Evolutionary conservation across 163 green algal species (phyloP).

Genomic region (Picocystis sp.): DNA sequence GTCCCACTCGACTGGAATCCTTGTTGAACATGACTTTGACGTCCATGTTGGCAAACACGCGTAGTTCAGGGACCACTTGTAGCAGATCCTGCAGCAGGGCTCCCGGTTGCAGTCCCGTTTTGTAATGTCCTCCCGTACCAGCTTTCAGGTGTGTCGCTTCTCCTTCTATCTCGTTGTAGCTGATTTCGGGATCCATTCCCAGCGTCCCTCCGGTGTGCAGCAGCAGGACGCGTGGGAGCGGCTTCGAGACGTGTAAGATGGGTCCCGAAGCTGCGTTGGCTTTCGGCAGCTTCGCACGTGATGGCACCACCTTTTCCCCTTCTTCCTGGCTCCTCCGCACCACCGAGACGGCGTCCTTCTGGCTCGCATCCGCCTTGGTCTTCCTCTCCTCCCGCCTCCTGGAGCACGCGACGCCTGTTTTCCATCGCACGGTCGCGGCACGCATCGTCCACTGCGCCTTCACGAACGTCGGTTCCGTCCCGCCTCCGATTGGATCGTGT

Average conservation of each 20-base stretch:
- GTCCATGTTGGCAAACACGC: slow-evolving; percentile 52
- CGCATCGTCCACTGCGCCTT: no score
- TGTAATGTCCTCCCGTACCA: slow-evolving; percentile 27
- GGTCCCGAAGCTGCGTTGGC: slow-evolving; percentile 5
- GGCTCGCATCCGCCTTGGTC: not conserved
- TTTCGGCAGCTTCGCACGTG: no score
- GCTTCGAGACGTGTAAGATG: slow-evolving; percentile 30
- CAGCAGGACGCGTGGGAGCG: slow-evolving; percentile 58
- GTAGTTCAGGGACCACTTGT: slow-evolving; percentile 57
- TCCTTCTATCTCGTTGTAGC: slow-evolving; percentile 4
- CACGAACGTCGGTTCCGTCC: no score
- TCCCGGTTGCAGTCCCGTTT: slow-evolving; percentile 25
- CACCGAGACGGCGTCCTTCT: no score
- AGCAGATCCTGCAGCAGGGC: slow-evolving; percentile 40
- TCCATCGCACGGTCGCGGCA: no score
- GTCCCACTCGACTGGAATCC: slow-evolving; percentile 9
- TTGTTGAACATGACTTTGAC: slow-evolving; percentile 28
- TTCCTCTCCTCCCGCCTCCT: no score
- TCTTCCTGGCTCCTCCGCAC: no score
- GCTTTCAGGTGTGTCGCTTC: slow-evolving; percentile 12
- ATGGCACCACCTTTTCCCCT: no score
- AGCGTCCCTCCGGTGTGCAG: slow-evolving; percentile 69
- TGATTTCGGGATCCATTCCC: slow-evolving; percentile 37
- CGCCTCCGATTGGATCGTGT: no score
- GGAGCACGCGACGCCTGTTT: no score